Base-by-base conservation (phyloP, 805 yeast species). In the Ogataea ganodermae region DNA sequence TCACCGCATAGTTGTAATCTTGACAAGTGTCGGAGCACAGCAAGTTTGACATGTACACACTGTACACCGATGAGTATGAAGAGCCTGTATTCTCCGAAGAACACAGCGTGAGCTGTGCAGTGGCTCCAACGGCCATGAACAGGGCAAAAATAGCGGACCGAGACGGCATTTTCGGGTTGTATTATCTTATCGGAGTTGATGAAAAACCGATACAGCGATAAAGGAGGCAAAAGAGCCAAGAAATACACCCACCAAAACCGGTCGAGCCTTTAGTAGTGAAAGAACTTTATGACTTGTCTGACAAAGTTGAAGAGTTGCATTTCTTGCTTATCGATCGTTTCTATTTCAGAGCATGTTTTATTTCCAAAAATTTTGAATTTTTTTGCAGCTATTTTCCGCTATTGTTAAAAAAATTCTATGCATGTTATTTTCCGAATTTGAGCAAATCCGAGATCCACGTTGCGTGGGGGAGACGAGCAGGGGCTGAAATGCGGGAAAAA, bases 1-100 rank as follows among this genome's bases (percentile, higher is more conserved):
- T 65, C 9, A 79, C 70, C 13, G 76, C 83, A 42, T 71, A 75
- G 4, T 69, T 60, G 49, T 61, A 67, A 3, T 70, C 73, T 3
- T 33, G 13, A 54, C 84, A 79, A 26, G 59, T 51, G 38, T 66
- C 64, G 6, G 63, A 50, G 55, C 84, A 79, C 17, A 53, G 59
- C 0, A 82, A 82, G 51, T 74, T 74, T 12, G 69, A 62, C 52
- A 58, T 62, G 39, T 41, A 65, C 3, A 40, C 27, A 26, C 60
- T 38, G 7, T 33, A 38, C 16, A 41, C 40, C 7, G 44, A 39
- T 3, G 51, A 30, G 7, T 53, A 48, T 9, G 42, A 33, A 3
- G 59, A 41, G 3, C 57, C 66, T 1, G 70, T 61, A 31, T 63
- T 62, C 31, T 61, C 53, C 2, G 51, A 31, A 2, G 69, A 61